Base-by-base conservation (phyloP, 345 rosid genomes). In the Boechera retrofracta region DNA sequence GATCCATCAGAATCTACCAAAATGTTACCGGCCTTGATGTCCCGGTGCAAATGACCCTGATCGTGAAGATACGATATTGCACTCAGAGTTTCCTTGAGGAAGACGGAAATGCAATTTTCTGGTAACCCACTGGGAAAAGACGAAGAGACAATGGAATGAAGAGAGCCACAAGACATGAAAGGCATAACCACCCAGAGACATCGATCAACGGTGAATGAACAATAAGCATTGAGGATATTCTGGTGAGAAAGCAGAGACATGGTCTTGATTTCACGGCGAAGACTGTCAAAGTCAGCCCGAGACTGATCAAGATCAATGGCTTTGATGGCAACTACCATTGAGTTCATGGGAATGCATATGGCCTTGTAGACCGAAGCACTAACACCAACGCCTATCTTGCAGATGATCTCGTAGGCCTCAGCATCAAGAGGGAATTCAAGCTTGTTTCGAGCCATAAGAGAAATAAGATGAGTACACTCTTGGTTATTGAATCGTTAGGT, bases 121-220 rank as follows among this genome's bases (percentile, higher is more conserved):
- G 93, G 73, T 4, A 94, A 73, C 2, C 97, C 98, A 24, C 78
- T 74, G 0, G 97, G 93, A 71, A 89, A 89, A 7, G 88, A 77
- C 0, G 91, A 85, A 0, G 92, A 81, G 76, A 94, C 87, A 5
- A 91, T 87, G 58, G 95, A 94, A 33, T 89, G 96, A 18, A 90
- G 74, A 3, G 98, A 94, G 44, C 98, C 97, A 1, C 87, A 87
- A 2, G 94, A 88, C 97, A 94, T 90, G 82, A 94, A 94, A 0
- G 98, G 97, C 98, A 90, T 91, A 44, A 94, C 93, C 28, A 94
- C 93, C 97, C 98, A 94, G 47, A 94, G 96, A 52, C 84, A 84
- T 28, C 81, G 85, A 69, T 80, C 94, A 10, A 89, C 96, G 4
- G 85, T 85, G 89, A 91, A 94, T 11, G 96, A 94, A 42, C 96